Evolutionary conservation across 495 filamentous ascomycete genomes (phyloP).

Genomic region (Neurospora intermedia): DNA sequence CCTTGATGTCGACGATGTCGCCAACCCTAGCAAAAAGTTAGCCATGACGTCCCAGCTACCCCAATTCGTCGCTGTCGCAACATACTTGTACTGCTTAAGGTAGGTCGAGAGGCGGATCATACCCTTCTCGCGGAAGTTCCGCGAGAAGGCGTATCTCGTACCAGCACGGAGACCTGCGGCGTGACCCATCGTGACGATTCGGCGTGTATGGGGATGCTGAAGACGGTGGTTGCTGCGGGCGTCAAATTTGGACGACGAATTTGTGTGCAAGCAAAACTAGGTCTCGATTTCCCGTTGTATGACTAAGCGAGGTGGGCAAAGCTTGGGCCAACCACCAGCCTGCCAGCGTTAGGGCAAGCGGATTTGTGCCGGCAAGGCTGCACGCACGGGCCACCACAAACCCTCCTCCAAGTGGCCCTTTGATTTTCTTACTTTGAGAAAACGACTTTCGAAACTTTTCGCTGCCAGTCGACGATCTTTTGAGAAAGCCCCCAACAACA

Average conservation of each 20-base stretch:
- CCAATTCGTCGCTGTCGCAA: constrained; percentile 1
- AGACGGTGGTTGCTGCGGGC: constrained; percentile 22
- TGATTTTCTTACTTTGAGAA: constrained; percentile 12
- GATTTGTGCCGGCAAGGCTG: neutral
- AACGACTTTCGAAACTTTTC: constrained; percentile 21
- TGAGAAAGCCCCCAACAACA: constrained; percentile 31
- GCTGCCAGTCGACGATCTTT: constrained; percentile 18
- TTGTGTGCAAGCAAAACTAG: constrained; percentile 25
- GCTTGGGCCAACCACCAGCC: constrained; percentile 1
- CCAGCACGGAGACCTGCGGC: constrained; percentile 86
- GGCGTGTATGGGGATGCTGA: constrained; percentile 29
- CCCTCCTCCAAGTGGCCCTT: constrained; percentile 10
- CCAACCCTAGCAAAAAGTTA: constrained; percentile 59
- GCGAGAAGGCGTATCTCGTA: constrained; percentile 92
- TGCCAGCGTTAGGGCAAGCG: constrained; percentile 21
- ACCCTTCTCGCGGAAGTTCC: constrained; percentile 88
- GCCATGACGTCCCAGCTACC: constrained; percentile 4
- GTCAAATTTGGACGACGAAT: constrained; percentile 21
- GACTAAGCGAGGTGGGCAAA: constrained; percentile 20
- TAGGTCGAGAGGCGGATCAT: constrained; percentile 84
- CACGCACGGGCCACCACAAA: constrained; percentile 31
- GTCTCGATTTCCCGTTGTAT: constrained; percentile 16
- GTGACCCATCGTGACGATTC: constrained; percentile 73
- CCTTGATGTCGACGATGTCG: constrained; percentile 93
- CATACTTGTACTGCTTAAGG: constrained; percentile 79